A percentile compares a stretch with the other conserved stretches of the same genome.
phyloP scores from a whole-genome alignment of 2,329 filamentous ascomycete species.

The Westerdykella sp. region DNA sequence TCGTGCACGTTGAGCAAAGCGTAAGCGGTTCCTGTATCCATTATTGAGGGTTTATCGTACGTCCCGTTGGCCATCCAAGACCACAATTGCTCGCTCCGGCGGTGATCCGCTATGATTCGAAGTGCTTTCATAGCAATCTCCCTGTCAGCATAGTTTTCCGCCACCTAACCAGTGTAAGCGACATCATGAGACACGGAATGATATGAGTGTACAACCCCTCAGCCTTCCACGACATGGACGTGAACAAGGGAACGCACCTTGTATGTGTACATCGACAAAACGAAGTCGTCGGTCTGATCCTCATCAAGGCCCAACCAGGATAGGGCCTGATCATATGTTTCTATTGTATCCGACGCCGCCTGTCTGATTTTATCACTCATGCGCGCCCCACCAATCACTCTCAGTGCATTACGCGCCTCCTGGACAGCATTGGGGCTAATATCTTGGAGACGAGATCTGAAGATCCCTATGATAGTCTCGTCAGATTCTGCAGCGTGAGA shows the following conservation, averaged over 20 bases:
- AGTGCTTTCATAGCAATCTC: slow-evolving; percentile 52
- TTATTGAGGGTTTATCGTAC: slow-evolving; percentile 43
- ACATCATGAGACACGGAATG: background rate
- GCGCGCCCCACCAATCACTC: slow-evolving; percentile 54
- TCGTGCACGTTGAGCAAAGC: slow-evolving; percentile 44
- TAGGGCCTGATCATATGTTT: slow-evolving; percentile 59
- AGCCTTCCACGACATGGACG: background rate
- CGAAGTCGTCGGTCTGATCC: slow-evolving; percentile 50
- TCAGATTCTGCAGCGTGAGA: slow-evolving; percentile 40
- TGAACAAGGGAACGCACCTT: slow-evolving; percentile 41
- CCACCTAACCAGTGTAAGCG: slow-evolving; percentile 35
- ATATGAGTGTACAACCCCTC: background rate
- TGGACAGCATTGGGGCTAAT: slow-evolving; percentile 49
- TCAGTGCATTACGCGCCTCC: slow-evolving; percentile 51
- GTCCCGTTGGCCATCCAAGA: slow-evolving; percentile 50
- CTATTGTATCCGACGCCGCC: slow-evolving; percentile 53
- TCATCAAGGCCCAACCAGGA: slow-evolving; percentile 51
- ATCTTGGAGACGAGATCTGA: slow-evolving; percentile 53
- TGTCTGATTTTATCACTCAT: slow-evolving; percentile 53
- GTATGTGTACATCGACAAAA: slow-evolving; percentile 51
- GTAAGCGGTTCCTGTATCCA: slow-evolving; percentile 45
- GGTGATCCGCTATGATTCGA: slow-evolving; percentile 52
- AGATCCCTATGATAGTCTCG: slow-evolving; percentile 56
- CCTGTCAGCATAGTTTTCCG: slow-evolving; percentile 46
- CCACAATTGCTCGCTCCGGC: slow-evolving; percentile 50